phyloP scores from a whole-genome alignment of 73 alveolate genomes.

The Blepharisma stoltei region DNA sequence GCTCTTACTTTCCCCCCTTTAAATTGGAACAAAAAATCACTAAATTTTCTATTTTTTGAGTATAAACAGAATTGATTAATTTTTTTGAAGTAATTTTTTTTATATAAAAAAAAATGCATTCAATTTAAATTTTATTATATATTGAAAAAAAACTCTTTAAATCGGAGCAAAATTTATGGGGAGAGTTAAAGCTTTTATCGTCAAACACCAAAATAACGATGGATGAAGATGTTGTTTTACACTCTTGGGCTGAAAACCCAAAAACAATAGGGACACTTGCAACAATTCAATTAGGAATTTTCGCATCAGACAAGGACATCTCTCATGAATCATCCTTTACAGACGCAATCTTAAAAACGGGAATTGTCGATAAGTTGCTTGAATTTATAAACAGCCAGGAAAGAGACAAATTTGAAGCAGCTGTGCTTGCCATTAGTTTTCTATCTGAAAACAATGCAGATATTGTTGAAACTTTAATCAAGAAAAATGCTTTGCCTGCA shows the following conservation, averaged over 20 bases:
- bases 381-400: background rate
- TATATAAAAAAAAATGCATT: too few relatives aligned
- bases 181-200: background rate
- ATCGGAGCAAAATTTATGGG: too few relatives aligned
- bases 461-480: background rate
- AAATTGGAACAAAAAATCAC: too few relatives aligned
- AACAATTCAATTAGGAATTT: constrained; percentile 8
- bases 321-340: background rate
- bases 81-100: too few relatives aligned
- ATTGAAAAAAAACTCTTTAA: too few relatives aligned
- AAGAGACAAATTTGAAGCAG: constrained; percentile 25
- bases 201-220: background rate
- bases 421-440: constrained; percentile 19
- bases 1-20: too few relatives aligned
- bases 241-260: constrained; percentile 28
- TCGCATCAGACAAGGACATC: constrained; percentile 11
- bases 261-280: constrained; percentile 7
- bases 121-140: too few relatives aligned
- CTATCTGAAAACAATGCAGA: constrained; percentile 2
- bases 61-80: too few relatives aligned
- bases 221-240: background rate
- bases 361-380: constrained; percentile 1
- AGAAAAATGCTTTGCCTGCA: background rate
- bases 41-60: too few relatives aligned
- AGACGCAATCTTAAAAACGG: background rate